Base-by-base conservation (phyloP, 495 filamentous ascomycete genomes). In the Daldinia bambusicola region DNA sequence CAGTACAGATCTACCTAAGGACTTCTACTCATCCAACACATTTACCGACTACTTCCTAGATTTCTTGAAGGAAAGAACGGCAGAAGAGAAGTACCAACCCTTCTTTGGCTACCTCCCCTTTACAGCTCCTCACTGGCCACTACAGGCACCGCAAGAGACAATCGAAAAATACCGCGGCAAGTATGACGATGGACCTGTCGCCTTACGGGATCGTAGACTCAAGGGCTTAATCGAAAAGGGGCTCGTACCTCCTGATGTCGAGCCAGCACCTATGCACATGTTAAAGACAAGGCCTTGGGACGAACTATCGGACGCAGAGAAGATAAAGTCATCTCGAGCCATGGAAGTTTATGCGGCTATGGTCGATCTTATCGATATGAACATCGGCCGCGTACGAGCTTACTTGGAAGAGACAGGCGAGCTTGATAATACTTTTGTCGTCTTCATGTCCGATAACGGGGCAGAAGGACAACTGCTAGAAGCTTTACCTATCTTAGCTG, bases 381-480 rank as follows among this genome's bases (percentile, higher is more conserved):
- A 90, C 62, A 84, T 91, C 20, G 87, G 87, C 38, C 85, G 85
- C 62, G 84, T 89, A 1, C 79, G 89, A 60, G 76, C 85, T 30
- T 87, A 88, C 67, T 78, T 89, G 8, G 77, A 84, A 38, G 75
- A 80, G 16, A 89, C 83, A 26, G 85, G 82, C 59, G 88, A 91
- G 71, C 79, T 88, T 1, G 86, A 90, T 71, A 89, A 90, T 72
- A 89, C 88, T 5, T 87, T 89, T 53, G 81, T 90, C 32, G 83
- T 86, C 72, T 89, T 89, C 79, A 86, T 90, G 84, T 86, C 83
- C 37, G 86, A 90, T 73, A 90, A 90, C 65, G 87, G 88, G n/a
- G 88, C 88, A 38, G 88, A 90, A 65, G 88, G 87, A 20, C 85
- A 85, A 30, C 81, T 85, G 40, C 85, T 89, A 63, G 87, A 90